These are phyloP conservation scores for Corchorus olitorius DNA, from an alignment of 345 rosid genomes.

Conservation along the genomic window DNA sequence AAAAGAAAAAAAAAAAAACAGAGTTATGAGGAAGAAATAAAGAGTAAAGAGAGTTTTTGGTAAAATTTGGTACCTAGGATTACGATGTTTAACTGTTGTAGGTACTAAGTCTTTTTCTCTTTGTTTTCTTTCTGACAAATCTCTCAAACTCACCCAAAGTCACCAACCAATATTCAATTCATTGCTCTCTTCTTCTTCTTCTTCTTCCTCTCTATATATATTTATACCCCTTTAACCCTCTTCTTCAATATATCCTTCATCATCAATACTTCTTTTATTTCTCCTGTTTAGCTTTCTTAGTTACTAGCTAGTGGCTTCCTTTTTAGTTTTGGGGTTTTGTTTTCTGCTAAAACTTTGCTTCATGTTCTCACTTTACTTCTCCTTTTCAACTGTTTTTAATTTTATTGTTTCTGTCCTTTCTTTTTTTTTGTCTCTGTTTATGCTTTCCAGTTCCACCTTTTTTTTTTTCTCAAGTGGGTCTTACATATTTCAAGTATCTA, in stretches of 20 bases:
- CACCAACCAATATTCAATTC: constrained; percentile 38
- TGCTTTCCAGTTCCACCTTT: constrained; percentile 13
- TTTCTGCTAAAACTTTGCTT: not conserved
- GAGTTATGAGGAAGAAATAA: constrained; percentile 20
- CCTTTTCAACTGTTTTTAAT: no score
- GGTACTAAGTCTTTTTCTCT: constrained; percentile 33
- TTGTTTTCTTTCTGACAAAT: constrained; percentile 31
- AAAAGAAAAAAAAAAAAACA: constrained; percentile 7
- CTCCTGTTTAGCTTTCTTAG: not conserved
- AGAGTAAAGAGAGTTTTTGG: constrained; percentile 38
- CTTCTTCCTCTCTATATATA: constrained; percentile 24
- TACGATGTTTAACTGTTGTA: constrained; percentile 62
- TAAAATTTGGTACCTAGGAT: constrained; percentile 49
- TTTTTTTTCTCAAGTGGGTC: constrained; percentile 28
- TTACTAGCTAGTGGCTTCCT: not conserved
- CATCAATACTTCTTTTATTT: not conserved
- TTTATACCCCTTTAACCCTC: constrained; percentile 34
- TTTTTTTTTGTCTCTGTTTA: constrained; percentile 1
- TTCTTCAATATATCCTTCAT: constrained; percentile 8
- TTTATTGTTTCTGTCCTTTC: no score
- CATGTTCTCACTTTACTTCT: not conserved
- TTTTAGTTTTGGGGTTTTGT: not conserved
- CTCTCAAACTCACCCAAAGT: constrained; percentile 10
- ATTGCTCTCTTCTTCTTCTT: constrained; percentile 19
- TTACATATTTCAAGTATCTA: constrained; percentile 23